phyloP scores from a whole-genome alignment of 495 filamentous ascomycete genomes.

The Chaetomium fimeti region DNA sequence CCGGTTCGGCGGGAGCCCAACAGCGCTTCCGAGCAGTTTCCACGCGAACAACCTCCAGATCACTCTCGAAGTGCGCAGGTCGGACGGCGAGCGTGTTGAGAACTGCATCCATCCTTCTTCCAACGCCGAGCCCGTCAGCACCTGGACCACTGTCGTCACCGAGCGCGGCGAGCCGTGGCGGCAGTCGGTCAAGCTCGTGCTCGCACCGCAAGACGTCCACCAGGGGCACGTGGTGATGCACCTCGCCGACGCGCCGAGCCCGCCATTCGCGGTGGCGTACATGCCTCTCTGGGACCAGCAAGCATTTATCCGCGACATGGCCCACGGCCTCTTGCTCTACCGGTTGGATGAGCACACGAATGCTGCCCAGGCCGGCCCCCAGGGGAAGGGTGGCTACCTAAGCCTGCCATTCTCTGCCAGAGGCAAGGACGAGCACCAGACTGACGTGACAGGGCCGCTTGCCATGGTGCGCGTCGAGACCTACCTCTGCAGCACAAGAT shows the following conservation, averaged over 20 bases:
- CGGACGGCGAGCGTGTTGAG: constrained; percentile 76
- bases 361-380: constrained; percentile 49
- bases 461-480: constrained; percentile 77
- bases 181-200: constrained; percentile 78
- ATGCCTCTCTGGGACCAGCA: constrained; percentile 92
- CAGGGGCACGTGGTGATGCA: constrained; percentile 86
- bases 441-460: constrained; percentile 72
- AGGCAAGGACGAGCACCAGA: constrained; percentile 61
- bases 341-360: constrained; percentile 83
- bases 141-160: constrained; percentile 82
- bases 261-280: constrained; percentile 86
- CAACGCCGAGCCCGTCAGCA: constrained; percentile 68
- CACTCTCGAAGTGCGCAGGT: constrained; percentile 79
- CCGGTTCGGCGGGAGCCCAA: constrained; percentile 73
- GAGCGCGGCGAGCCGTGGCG: constrained; percentile 79
- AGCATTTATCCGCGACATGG: constrained; percentile 85
- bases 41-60: constrained; percentile 77
- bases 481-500: constrained; percentile 91
- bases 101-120: constrained; percentile 84
- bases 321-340: constrained; percentile 79
- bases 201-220: constrained; percentile 76
- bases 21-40: constrained; percentile 60
- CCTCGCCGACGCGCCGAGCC: constrained; percentile 76
- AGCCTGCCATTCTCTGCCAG: constrained; percentile 72
- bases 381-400: constrained; percentile 77